phyloP scores from a whole-genome alignment of 2,329 filamentous ascomycete genomes.

The Fusarium armeniacum region DNA sequence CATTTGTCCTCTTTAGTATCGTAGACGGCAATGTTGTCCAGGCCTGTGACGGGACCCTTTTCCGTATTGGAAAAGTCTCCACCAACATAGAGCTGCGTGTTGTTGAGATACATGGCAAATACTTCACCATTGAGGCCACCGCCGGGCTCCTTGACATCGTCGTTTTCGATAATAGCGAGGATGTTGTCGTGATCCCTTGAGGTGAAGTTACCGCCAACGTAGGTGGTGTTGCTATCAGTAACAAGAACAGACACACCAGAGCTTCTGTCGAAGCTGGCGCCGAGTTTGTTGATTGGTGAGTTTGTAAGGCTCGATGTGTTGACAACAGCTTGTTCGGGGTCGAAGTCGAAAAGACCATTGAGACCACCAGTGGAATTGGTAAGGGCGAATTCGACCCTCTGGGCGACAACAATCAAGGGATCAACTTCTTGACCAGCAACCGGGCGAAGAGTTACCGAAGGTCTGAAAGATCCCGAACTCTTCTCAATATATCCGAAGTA shows the following conservation, averaged over 20 bases:
- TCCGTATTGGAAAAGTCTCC: conserved; percentile 85
- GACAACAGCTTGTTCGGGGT: conserved; percentile 69
- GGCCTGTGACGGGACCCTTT: conserved; percentile 70
- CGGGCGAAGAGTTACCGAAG: conserved; percentile 83
- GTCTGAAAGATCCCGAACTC: conserved; percentile 78
- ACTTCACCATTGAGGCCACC: conserved; percentile 87
- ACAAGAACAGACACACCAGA: conserved; percentile 80
- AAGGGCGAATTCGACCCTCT: conserved; percentile 83
- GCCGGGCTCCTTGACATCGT: conserved; percentile 72
- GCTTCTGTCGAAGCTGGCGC: conserved; percentile 74
- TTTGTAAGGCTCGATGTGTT: conserved; percentile 73
- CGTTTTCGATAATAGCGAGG: conserved; percentile 76
- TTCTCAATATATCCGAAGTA: conserved; percentile 89
- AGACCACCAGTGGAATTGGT: conserved; percentile 82
- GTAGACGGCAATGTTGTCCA: conserved; percentile 84
- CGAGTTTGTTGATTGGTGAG: conserved; percentile 83
- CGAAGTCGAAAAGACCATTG: conserved; percentile 92
- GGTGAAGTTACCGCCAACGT: conserved; percentile 88
- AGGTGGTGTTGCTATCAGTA: conserved; percentile 74
- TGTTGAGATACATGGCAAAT: conserved; percentile 76
- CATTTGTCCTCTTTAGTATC: conserved; percentile 77
- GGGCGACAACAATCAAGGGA: conserved; percentile 85
- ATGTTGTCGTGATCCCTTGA: conserved; percentile 79
- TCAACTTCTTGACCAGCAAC: conserved; percentile 71
- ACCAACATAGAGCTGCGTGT: conserved; percentile 80